Base-by-base conservation (phyloP, 2,329 filamentous ascomycete genomes). In the Aspergillus alliaceus region DNA sequence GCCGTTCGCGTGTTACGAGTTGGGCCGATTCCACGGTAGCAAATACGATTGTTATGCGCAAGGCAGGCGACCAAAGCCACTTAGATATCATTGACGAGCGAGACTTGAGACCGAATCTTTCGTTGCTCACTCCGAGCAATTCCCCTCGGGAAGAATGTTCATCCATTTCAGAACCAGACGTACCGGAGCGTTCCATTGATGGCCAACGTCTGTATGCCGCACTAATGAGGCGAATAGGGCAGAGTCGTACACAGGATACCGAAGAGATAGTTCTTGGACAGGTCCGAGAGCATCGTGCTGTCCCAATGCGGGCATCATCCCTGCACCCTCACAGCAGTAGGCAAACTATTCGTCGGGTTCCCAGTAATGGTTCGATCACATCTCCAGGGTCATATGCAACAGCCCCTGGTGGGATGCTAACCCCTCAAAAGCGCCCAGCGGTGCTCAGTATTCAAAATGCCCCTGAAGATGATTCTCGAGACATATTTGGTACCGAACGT, bases 1-100 rank as follows among this genome's bases (percentile, higher is more conserved):
- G 69, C 9, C 67, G 66, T 31, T 80, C 79, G 31, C 75, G 78
- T 27, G 76, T 79, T n/a, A 79, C 77, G 14, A 81, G 78, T 61
- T 80, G 78, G 79, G 75, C 79, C 34, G 71, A 80, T 59, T 80
- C 79, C 3, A 79, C 75, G 2, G 69, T 69, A n/a, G 69, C 70
- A 44, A 75, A 75, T 55, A 79, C 77, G 5, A 63, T 77, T 27
- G 61, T 64, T n/a, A 69, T 69, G 11, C 67, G 70, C 22, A 72
- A 66, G 20, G 57, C 65, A 29, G 66, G 68, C 6, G 70, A 74
- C 40, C 67, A 67, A 12, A 74, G 75, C 54, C 69, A 72, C 9
- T 62, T 80, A 22, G 78, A 76, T 12, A 72, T 79, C 34, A 78
- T 80, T 29, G 68, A 77, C 51, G 78, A 80, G 56, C 68, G 75